Evolutionary conservation across 2,329 filamentous ascomycete genomes (phyloP).

Genomic region (Zalaria sp.): DNA sequence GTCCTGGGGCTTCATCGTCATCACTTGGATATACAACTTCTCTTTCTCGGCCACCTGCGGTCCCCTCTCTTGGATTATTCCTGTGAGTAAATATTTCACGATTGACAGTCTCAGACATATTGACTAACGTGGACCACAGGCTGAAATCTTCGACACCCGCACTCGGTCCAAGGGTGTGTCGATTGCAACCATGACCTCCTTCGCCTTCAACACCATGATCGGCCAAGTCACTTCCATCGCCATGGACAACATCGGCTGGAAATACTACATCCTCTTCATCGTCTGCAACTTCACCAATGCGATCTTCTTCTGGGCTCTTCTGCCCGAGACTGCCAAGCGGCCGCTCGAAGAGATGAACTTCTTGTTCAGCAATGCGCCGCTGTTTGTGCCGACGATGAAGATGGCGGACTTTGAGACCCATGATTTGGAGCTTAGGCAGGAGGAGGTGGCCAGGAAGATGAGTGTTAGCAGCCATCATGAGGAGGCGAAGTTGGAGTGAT

Average conservation of each 20-base stretch:
- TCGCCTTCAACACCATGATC: constrained; percentile 67
- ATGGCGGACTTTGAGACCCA: constrained; percentile 36
- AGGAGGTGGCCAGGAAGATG: constrained; percentile 32
- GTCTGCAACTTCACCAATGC: constrained; percentile 57
- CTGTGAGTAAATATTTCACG: constrained; percentile 4
- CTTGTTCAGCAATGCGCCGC: constrained; percentile 49
- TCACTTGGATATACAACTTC: constrained; percentile 68
- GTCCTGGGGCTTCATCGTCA: constrained; percentile 63
- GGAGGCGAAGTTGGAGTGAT: not conserved
- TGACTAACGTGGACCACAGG: constrained; percentile 21
- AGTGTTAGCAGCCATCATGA: constrained; percentile 4
- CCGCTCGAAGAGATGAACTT: constrained; percentile 44
- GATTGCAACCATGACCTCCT: constrained; percentile 55
- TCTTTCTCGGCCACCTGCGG: constrained; percentile 59
- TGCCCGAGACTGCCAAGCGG: constrained; percentile 51
- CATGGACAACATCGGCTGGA: constrained; percentile 39
- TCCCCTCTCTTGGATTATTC: constrained; percentile 46
- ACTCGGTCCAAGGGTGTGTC: constrained; percentile 63
- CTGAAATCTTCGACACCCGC: constrained; percentile 65
- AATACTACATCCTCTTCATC: constrained; percentile 46
- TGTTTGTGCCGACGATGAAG: constrained; percentile 46
- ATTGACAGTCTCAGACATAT: constrained; percentile 19
- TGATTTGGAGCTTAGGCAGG: constrained; percentile 45
- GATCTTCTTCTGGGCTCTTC: constrained; percentile 51
- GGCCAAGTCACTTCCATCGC: constrained; percentile 53